Percentiles rank a stretch among this genome's conserved stretches.
phyloP scores from a whole-genome alignment of 192 early-diverging fungal species.

The Umbelopsis isabellina region DNA sequence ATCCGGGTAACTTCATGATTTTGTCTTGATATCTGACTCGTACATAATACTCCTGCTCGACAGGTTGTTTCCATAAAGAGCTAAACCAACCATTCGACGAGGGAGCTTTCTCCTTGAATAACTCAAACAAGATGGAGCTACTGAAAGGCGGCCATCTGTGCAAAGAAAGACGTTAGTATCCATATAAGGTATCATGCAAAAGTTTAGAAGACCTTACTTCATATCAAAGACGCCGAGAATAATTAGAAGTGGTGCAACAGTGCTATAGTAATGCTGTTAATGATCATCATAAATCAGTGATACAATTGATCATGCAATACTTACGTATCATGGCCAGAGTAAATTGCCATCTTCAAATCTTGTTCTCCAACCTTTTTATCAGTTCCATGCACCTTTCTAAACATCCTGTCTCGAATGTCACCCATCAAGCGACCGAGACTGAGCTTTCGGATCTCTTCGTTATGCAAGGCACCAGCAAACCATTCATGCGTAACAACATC shows the following conservation, averaged over 20 bases:
- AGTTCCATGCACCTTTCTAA: constrained; percentile 26
- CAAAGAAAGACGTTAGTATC: not conserved
- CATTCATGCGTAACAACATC: constrained; percentile 37
- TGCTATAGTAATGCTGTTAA: constrained; percentile 24
- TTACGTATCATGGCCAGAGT: constrained; percentile 49
- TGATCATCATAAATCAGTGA: not conserved
- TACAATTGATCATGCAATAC: not conserved
- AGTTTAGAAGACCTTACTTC: constrained; percentile 19
- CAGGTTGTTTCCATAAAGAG: not conserved
- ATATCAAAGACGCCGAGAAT: constrained; percentile 36
- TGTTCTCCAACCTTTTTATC: constrained; percentile 28
- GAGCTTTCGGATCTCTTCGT: constrained; percentile 33
- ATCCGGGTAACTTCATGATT: constrained; percentile 36
- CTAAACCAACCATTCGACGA: not conserved
- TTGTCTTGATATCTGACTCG: constrained; percentile 42
- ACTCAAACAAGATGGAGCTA: constrained; percentile 41
- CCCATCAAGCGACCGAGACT: constrained; percentile 41
- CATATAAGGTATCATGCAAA: not conserved
- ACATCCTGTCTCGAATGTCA: constrained; percentile 41
- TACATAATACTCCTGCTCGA: constrained; percentile 35
- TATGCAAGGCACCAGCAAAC: constrained; percentile 37
- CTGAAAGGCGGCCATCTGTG: constrained; percentile 49
- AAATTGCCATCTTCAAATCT: constrained; percentile 40
- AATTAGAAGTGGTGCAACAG: constrained; percentile 39
- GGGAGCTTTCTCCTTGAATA: constrained; percentile 36